phyloP scores from a whole-genome alignment of 306 rosid species.

The Lathyrus aphaca region DNA sequence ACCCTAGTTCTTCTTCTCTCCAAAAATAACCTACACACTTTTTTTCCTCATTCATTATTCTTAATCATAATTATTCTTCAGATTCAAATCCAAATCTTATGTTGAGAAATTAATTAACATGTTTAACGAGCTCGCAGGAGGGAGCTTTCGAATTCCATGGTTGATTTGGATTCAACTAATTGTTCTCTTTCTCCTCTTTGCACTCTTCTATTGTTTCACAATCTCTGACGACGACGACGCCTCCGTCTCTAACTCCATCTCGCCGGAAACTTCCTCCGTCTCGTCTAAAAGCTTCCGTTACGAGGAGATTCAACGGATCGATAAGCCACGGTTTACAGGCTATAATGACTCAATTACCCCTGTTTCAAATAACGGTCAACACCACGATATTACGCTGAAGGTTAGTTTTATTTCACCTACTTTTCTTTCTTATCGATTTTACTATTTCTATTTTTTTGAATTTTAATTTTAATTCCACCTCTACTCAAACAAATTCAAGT shows the following conservation, averaged over 20 bases:
- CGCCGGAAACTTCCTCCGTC: slow-evolving; percentile 36
- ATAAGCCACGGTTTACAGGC: slow-evolving; percentile 19
- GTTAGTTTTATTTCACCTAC: slow-evolving; percentile 30
- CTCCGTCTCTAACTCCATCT: background rate
- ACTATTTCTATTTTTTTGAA: background rate
- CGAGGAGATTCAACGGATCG: slow-evolving; percentile 39
- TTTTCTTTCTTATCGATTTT: background rate
- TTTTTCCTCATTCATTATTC: background rate
- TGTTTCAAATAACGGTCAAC: slow-evolving; percentile 37
- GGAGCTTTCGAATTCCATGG: slow-evolving; percentile 66
- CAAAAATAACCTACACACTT: background rate
- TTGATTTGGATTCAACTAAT: slow-evolving; percentile 78
- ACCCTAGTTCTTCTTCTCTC: background rate
- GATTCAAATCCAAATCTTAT: background rate
- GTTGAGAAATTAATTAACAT: slow-evolving; percentile 32
- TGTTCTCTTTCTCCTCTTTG: slow-evolving; percentile 62
- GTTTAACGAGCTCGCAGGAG: slow-evolving; percentile 52
- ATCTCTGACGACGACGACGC: background rate
- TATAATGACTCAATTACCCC: slow-evolving; percentile 34
- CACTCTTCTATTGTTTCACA: slow-evolving; percentile 56
- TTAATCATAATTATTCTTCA: background rate
- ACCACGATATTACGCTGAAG: slow-evolving; percentile 46
- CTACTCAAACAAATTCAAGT: background rate
- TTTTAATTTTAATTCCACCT: background rate
- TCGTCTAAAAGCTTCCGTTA: slow-evolving; percentile 45